Conservation (phyloP, 371 early-diverging fungal genomes). For the Apophysomyces variabilis region DNA sequence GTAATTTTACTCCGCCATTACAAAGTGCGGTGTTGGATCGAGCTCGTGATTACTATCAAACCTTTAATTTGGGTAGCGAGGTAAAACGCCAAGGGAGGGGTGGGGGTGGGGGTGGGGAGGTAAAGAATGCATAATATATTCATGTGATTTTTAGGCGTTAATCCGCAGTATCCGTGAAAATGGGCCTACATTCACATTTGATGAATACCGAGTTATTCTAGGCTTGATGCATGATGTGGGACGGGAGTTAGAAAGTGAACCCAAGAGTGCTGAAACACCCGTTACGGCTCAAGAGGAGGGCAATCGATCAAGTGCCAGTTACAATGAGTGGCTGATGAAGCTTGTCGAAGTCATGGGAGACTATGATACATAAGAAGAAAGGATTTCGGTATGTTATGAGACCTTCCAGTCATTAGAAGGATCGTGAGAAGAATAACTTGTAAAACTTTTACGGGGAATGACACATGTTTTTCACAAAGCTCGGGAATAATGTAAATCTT, state of each 20-base stretch:
- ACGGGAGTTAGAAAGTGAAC: conserved; percentile 28
- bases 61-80: conserved; percentile 65
- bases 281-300: conserved; percentile 19
- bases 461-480: conserved; percentile 54
- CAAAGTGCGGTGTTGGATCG: conserved; percentile 72
- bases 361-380: conserved; percentile 33
- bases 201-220: conserved; percentile 53
- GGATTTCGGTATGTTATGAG: neutral
- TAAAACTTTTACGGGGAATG: conserved; percentile 62
- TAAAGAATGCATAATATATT: too few species aligned
- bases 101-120: too few species aligned
- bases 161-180: conserved; percentile 46
- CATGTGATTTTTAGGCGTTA: conserved; percentile 26
- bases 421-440: conserved; percentile 68
- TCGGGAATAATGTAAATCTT: neutral
- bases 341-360: conserved; percentile 52
- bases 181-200: conserved; percentile 52
- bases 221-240: conserved; percentile 48
- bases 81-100: conserved; percentile 28
- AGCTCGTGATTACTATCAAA: conserved; percentile 75
- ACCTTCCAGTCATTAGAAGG: neutral
- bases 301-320: conserved; percentile 25
- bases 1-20: conserved; percentile 71
- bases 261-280: conserved; percentile 15
- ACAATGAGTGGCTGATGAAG: conserved; percentile 51